These are phyloP conservation scores for Vitis cinerea DNA, from an alignment of 164 flowering plant genomes.

Conservation along the genomic window DNA sequence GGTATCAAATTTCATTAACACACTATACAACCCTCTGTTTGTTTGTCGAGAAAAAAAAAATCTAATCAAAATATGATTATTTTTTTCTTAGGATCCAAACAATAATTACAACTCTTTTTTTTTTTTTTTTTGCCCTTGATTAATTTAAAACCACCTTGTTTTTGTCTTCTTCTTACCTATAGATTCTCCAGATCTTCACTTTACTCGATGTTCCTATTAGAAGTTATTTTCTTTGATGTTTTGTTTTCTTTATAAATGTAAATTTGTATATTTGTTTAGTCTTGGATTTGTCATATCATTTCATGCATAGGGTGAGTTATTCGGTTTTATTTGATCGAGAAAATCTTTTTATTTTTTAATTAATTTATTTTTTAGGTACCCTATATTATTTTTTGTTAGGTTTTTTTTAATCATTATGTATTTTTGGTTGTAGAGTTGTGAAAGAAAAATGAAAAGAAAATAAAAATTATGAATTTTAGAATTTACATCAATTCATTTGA, in stretches of 20 bases:
- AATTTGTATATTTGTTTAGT: constrained; percentile 12
- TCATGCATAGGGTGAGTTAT: constrained; percentile 51
- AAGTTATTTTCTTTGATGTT: constrained; percentile 5
- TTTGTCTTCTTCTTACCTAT: neutral
- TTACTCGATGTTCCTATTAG: constrained; percentile 7
- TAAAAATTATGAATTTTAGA: neutral
- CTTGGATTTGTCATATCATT: constrained; percentile 35
- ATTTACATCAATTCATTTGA: neutral
- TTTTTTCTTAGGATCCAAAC: neutral
- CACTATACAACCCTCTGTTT: no score
- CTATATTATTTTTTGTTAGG: no score
- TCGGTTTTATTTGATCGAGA: constrained; percentile 1
- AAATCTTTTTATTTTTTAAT: no score
- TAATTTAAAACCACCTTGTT: neutral
- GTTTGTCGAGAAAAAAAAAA: no score
- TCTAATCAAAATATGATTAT: neutral
- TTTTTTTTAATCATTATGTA: neutral
- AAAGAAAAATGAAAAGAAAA: neutral
- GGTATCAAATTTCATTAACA: no score
- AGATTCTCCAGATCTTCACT: constrained; percentile 14
- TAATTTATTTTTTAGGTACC: no score
- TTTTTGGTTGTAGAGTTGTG: constrained; percentile 1
- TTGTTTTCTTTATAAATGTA: neutral
- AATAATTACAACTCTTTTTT: neutral
- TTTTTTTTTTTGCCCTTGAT: neutral